A percentile compares a stretch with the other conserved stretches of the same genome.
Conservation (phyloP, 176 grass and related monocot species). For the Phoenix dactylifera region DNA sequence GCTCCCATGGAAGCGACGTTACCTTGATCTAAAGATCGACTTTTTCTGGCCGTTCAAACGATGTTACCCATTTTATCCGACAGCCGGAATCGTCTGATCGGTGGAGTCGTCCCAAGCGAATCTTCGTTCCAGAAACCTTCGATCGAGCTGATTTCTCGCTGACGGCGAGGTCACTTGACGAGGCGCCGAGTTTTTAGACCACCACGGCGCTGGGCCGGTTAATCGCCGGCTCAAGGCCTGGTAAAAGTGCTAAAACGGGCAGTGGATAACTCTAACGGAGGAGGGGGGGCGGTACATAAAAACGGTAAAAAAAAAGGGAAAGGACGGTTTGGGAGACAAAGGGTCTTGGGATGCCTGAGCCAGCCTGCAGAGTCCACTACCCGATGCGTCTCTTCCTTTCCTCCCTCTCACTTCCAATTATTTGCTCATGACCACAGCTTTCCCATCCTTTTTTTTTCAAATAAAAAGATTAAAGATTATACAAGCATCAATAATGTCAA, state of each 20-base stretch:
- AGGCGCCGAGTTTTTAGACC: not conserved
- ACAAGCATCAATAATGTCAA: too few species aligned
- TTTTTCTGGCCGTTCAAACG: not conserved
- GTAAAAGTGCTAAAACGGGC: not conserved
- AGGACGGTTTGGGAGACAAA: conserved; percentile 24
- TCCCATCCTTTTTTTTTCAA: not conserved
- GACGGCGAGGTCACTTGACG: not conserved
- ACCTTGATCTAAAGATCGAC: not conserved
- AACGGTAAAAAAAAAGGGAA: not conserved
- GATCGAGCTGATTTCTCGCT: not conserved
- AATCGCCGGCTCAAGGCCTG: not conserved
- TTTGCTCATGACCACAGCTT: not conserved
- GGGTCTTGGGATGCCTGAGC: conserved; percentile 27
- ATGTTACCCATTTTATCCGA: not conserved
- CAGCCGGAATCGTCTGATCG: conserved; percentile 3
- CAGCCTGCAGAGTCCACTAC: conserved; percentile 26
- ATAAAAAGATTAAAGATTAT: too few species aligned
- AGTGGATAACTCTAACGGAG: not conserved
- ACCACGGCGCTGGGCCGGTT: not conserved
- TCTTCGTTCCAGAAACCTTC: too few species aligned
- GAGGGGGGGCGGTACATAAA: not conserved
- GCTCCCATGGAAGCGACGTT: too few species aligned
- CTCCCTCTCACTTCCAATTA: not conserved
- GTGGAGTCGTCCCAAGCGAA: not conserved
- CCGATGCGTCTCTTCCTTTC: conserved; percentile 1